A percentile compares a stretch with the other conserved stretches of the same genome.
Conservation (phyloP, 2,329 filamentous ascomycete species). For the Cucurbitaria berberidis region DNA sequence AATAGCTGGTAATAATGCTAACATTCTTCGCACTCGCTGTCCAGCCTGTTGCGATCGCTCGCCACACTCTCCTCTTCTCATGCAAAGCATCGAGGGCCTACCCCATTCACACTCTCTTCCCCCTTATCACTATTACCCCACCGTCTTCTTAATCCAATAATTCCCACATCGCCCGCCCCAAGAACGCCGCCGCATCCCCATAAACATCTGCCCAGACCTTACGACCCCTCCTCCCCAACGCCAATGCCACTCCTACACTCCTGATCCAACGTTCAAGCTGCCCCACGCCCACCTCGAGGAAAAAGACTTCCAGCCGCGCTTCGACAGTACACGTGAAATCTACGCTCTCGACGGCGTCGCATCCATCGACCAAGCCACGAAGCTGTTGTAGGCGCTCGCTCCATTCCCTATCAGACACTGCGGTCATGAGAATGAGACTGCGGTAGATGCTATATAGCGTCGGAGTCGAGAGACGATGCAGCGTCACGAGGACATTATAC, state of each 20-base stretch:
- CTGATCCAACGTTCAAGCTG: constrained; percentile 22
- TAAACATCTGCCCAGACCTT: constrained; percentile 11
- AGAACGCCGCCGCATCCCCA: constrained; percentile 20
- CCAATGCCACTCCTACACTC: constrained; percentile 12
- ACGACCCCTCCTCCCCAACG: constrained; percentile 16
- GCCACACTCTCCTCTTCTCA: background rate
- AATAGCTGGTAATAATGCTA: background rate
- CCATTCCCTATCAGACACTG: constrained; percentile 16
- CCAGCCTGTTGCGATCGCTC: background rate
- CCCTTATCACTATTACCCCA: background rate
- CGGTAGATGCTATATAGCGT: constrained; percentile 15
- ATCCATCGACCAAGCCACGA: constrained; percentile 1
- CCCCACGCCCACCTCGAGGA: constrained; percentile 18
- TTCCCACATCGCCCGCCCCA: constrained; percentile 13
- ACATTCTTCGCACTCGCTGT: background rate
- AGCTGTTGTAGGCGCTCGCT: constrained; percentile 13
- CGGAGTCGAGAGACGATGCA: constrained; percentile 5
- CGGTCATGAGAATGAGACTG: constrained; percentile 23
- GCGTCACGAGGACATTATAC: constrained; percentile 15
- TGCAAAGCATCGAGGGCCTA: too few species aligned
- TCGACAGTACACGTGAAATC: constrained; percentile 20
- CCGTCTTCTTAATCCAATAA: background rate
- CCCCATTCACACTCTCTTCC: background rate
- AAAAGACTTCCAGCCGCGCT: constrained; percentile 22
- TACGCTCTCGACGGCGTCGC: constrained; percentile 7